Base-by-base conservation (phyloP, 495 filamentous ascomycete species). In the Podospora fimiseda region DNA sequence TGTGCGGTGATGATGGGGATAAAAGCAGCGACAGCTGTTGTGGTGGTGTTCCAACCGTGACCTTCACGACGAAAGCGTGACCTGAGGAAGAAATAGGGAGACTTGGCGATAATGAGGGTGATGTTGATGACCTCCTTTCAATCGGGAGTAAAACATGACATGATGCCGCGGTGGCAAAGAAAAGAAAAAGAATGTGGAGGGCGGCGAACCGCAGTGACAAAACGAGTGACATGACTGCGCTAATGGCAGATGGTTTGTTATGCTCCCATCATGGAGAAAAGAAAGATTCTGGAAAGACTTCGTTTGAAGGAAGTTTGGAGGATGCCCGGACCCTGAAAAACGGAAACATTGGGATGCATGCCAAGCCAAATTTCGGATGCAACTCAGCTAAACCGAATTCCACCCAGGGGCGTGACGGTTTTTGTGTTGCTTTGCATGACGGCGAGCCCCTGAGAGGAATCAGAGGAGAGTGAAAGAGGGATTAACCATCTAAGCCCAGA, bases 211-310 rank as follows among this genome's bases (percentile, higher is more conserved):
- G 43, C 52, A 56, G 48, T 43, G 46, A 48, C n/a, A 50, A 51
- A 56, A 56, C 46, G 48, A 56, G 48, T 56, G 53, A 50, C 53
- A 56, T 56, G 48, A n/a, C 53, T 56, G 53, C 53, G 53, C 37
- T 45, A 33, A 47, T n/a, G 13, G 44, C 44, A 47, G n/a, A n/a
- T n/a, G n/a, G n/a, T 20, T 11, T 14, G 23, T 47, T 27, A 47
- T 47, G 9, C 15, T 47, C 22, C 44, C 44, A 47, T 47, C 44
- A n/a, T 33, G 39, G 16, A 18, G 39, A n/a, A 41, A 41, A 7
- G 39, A 6, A 41, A 41, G 39, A n/a, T 4, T 4, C 8, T 41
- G 39, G 39, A n/a, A 20, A 44, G 42, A 19, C n/a, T n/a, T n/a
- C 23, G 42, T 19, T 23, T 6, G 14, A 23, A 20, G 18, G 22